Base-by-base conservation (phyloP, 208 protist genomes). In the Wallacemonas sp. region DNA sequence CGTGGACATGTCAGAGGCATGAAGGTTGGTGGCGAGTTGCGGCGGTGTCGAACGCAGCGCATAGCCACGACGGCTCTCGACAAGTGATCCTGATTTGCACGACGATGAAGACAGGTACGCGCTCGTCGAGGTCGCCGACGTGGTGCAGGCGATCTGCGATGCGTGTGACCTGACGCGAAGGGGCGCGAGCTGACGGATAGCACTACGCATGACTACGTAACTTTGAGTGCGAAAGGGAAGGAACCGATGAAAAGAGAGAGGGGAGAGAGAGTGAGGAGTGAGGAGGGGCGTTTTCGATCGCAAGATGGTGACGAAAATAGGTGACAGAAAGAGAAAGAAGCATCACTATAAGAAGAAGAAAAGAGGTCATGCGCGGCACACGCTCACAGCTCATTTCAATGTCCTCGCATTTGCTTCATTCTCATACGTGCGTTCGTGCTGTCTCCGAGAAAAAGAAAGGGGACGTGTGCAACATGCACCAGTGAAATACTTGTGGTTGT, bases 1-100 rank as follows among this genome's bases (percentile, higher is more conserved):
- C 19, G 90, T 96, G 31, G 85, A 93, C 70, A 94, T 82, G 63
- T 96, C 90, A 44, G 84, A 94, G 8, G 83, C 82, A 79, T 96
- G 86, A 28, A 96, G 74, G 66, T 83, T 90, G 44, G 68, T 77
- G 9, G 70, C 68, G 45, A 74, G 47, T n/a, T 59, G 66, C 2
- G 55, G 70, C 1, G 61, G 44, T 9, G 74, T 75, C 31, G 34
- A 21, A 27, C 67, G 66, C 2, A 75, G 26, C 15, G 67, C 31
- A 15, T 58, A 58, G 28, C 28, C 30, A 21, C 51, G 51, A 21
- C 51, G 31, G 41, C 51, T 58, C 1, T 8, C 24, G 4, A 5
- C 14, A 21, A 42, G 26, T 3, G 51, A 15, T 3, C 17, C 46
- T 0, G 0, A 30, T 54, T 19, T 12, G 46, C 6, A 19, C 6